Evolutionary conservation across 495 filamentous ascomycete genomes (phyloP).

Genomic region (Aspergillus campestris): DNA sequence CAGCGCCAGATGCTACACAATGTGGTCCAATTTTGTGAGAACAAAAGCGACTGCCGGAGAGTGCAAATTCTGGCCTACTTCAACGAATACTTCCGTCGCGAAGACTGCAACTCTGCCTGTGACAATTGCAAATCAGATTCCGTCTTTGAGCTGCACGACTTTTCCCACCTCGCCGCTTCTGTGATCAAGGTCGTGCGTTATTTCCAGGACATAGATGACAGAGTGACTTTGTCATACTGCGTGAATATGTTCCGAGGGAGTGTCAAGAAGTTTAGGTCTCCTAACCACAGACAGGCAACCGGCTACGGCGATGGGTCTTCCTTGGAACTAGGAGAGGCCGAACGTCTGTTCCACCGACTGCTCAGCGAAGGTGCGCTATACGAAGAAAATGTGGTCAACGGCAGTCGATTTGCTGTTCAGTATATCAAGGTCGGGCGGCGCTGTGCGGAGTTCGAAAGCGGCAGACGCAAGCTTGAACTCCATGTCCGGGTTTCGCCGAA

Average conservation of each 20-base stretch:
- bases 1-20: slow-evolving; percentile 77
- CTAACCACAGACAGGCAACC: slow-evolving; percentile 37
- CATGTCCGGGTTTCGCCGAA: slow-evolving; percentile 49
- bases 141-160: slow-evolving; percentile 62
- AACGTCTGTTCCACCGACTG: slow-evolving; percentile 56
- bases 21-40: slow-evolving; percentile 82
- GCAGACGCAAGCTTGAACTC: slow-evolving; percentile 46
- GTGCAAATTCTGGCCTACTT: slow-evolving; percentile 89
- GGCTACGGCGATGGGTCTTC: slow-evolving; percentile 48
- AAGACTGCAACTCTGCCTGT: slow-evolving; percentile 64
- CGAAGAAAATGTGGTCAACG: slow-evolving; percentile 52
- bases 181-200: slow-evolving; percentile 58
- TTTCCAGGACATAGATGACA: slow-evolving; percentile 34
- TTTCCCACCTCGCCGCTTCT: slow-evolving; percentile 60
- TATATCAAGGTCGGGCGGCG: slow-evolving; percentile 53
- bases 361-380: slow-evolving; percentile 52
- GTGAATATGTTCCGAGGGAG: slow-evolving; percentile 54
- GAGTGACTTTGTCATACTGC: slow-evolving; percentile 46
- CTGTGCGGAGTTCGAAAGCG: slow-evolving; percentile 41
- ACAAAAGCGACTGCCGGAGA: slow-evolving; percentile 73
- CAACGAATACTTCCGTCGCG: slow-evolving; percentile 65
- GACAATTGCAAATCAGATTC: slow-evolving; percentile 75
- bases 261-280: slow-evolving; percentile 39
- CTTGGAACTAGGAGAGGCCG: slow-evolving; percentile 51
- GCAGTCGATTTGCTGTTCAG: slow-evolving; percentile 48